Conservation (phyloP, 768 basidiomycete genomes). For the Mycena alexandri region DNA sequence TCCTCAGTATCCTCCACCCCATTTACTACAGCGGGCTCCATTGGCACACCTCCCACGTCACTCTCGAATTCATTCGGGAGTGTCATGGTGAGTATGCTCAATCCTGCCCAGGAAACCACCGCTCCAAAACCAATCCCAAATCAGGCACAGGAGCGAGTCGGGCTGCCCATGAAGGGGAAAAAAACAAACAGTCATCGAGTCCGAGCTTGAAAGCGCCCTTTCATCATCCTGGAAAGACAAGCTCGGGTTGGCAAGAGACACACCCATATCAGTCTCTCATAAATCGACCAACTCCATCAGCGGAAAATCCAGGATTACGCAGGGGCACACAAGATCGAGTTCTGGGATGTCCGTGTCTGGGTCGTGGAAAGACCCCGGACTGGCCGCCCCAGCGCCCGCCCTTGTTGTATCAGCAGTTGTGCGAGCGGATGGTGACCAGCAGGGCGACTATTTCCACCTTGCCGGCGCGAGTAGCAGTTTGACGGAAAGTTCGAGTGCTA, state of each 20-base stretch:
- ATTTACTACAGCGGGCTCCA: constrained; percentile 51
- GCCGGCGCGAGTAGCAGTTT: constrained; percentile 42
- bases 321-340: constrained; percentile 53
- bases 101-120: constrained; percentile 46
- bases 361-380: constrained; percentile 67
- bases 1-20: constrained; percentile 62
- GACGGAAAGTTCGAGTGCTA: constrained; percentile 28
- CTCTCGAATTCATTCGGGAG: constrained; percentile 62
- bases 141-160: constrained; percentile 42
- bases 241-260: constrained; percentile 55
- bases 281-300: constrained; percentile 51
- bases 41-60: constrained; percentile 72
- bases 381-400: constrained; percentile 65
- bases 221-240: constrained; percentile 56
- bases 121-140: constrained; percentile 24
- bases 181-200: constrained; percentile 47
- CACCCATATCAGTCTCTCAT: constrained; percentile 53
- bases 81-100: constrained; percentile 55
- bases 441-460: constrained; percentile 52
- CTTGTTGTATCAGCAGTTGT: constrained; percentile 66
- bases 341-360: constrained; percentile 53
- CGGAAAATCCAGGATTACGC: constrained; percentile 47
- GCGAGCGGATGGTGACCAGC: constrained; percentile 57
- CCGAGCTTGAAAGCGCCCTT: constrained; percentile 48
- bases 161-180: constrained; percentile 53